Conservation (phyloP, 2,329 filamentous ascomycete genomes). For the Ophioceras dolichostomum region DNA sequence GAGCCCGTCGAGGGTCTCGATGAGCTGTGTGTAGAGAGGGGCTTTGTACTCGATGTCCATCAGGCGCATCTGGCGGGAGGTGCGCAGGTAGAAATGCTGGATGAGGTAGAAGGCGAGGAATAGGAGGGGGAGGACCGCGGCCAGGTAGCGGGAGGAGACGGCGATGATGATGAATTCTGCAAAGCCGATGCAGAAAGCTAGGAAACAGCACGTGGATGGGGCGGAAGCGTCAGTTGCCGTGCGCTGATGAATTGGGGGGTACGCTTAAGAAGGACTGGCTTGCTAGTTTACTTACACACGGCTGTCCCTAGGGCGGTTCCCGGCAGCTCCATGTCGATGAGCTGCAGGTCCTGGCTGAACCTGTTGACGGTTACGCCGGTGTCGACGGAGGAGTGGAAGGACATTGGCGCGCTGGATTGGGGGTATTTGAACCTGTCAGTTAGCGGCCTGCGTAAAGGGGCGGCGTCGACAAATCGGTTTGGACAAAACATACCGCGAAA, state of each 20-base stretch:
- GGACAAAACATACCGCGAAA: background rate
- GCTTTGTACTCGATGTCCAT: constrained; percentile 40
- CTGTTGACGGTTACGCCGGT: constrained; percentile 21
- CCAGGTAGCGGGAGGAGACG: constrained; percentile 28
- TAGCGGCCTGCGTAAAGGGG: too few relatives aligned
- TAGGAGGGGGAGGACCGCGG: constrained; percentile 28
- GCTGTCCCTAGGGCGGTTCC: constrained; percentile 11
- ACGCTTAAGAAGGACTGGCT: background rate
- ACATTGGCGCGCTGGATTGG: constrained; percentile 14
- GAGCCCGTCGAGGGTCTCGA: constrained; percentile 33
- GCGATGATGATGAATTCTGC: constrained; percentile 32
- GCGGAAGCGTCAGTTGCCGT: too few relatives aligned
- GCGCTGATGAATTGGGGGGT: too few relatives aligned
- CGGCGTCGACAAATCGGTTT: background rate
- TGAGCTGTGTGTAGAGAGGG: constrained; percentile 30
- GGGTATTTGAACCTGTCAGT: too few relatives aligned
- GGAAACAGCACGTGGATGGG: too few relatives aligned
- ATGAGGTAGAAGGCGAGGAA: constrained; percentile 26
- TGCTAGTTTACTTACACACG: constrained; percentile 9
- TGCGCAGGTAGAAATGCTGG: constrained; percentile 37
- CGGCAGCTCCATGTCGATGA: constrained; percentile 21
- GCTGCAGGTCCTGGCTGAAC: constrained; percentile 25
- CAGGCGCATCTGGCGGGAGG: constrained; percentile 36
- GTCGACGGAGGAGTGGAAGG: constrained; percentile 21
- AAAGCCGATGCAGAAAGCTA: constrained; percentile 14